These are phyloP conservation scores for Dothistroma septosporum DNA, from an alignment of 2,329 filamentous ascomycete species.

Conservation along the genomic window DNA sequence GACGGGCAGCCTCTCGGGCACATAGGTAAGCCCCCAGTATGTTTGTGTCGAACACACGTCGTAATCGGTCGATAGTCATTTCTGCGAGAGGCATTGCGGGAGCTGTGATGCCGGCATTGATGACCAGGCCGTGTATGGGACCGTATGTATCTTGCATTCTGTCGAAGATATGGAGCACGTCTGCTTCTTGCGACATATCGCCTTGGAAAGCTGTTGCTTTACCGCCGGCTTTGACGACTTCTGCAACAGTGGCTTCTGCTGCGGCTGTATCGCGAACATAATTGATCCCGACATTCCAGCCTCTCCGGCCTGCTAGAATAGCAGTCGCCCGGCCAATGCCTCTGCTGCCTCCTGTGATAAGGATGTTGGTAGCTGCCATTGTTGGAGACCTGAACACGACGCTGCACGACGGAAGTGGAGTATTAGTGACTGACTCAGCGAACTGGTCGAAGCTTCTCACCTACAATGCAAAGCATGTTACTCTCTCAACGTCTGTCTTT, in stretches of 20 bases:
- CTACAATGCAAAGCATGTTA: too few species aligned
- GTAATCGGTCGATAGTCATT: slow-evolving; percentile 22
- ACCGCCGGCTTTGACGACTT: slow-evolving; percentile 23
- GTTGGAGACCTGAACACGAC: background rate
- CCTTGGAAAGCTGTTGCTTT: slow-evolving; percentile 18
- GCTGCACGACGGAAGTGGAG: background rate
- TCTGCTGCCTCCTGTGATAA: slow-evolving; percentile 26
- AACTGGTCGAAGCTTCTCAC: background rate
- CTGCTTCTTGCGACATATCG: slow-evolving; percentile 24
- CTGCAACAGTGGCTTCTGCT: slow-evolving; percentile 20
- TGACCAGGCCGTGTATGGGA: slow-evolving; percentile 24
- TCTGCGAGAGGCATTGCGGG: slow-evolving; percentile 23
- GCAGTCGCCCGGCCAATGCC: slow-evolving; percentile 28
- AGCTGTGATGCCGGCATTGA: slow-evolving; percentile 31
- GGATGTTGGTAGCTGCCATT: slow-evolving; percentile 13
- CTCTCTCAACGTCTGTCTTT: background rate
- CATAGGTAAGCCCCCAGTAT: slow-evolving; percentile 29
- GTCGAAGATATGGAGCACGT: slow-evolving; percentile 25
- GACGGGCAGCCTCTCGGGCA: slow-evolving; percentile 27
- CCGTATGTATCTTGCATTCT: slow-evolving; percentile 22
- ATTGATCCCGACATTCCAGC: slow-evolving; percentile 30
- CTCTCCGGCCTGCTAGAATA: slow-evolving; percentile 21
- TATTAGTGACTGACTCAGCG: background rate
- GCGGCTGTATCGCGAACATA: slow-evolving; percentile 21
- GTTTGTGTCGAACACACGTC: slow-evolving; percentile 27